These are phyloP conservation scores for Malassezia yamatoensis DNA, from an alignment of 1,284 basidiomycete species.

Conservation along the genomic window DNA sequence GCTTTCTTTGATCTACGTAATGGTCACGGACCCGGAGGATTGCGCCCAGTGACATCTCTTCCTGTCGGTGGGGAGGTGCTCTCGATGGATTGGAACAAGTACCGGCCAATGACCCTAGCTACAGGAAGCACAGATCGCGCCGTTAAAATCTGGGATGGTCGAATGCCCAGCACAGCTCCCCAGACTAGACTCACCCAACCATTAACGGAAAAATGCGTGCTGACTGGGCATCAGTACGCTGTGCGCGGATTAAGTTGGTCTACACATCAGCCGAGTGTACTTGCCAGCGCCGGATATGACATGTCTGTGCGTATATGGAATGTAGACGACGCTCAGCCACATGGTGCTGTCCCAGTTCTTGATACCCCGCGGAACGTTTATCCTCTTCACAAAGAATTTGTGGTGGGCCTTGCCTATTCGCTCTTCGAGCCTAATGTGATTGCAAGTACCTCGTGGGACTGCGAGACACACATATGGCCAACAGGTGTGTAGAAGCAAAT, in stretches of 20 bases:
- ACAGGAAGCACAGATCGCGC: slow-evolving; percentile 70
- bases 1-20: slow-evolving; percentile 34
- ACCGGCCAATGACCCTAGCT: slow-evolving; percentile 65
- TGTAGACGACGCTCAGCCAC: slow-evolving; percentile 23
- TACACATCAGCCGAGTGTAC: slow-evolving; percentile 61
- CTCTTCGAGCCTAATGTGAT: slow-evolving; percentile 70
- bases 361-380: slow-evolving; percentile 58
- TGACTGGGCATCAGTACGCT: slow-evolving; percentile 51
- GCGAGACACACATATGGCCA: slow-evolving; percentile 62
- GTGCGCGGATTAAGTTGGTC: slow-evolving; percentile 51
- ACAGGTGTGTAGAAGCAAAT: slow-evolving; percentile 3
- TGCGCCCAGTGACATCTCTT: slow-evolving; percentile 15
- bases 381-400: slow-evolving; percentile 85
- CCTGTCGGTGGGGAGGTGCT: slow-evolving; percentile 51
- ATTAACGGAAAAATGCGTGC: slow-evolving; percentile 22
- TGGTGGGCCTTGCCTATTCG: slow-evolving; percentile 76
- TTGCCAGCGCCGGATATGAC: slow-evolving; percentile 82
- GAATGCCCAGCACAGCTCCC: not conserved
- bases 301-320: slow-evolving; percentile 82
- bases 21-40: slow-evolving; percentile 8
- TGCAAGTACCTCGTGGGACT: slow-evolving; percentile 83
- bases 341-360: slow-evolving; percentile 9
- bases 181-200: not conserved
- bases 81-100: slow-evolving; percentile 85
- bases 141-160: slow-evolving; percentile 68